These are phyloP conservation scores for Dendrobium chrysotoxum DNA, from an alignment of 106 monocot species.

Conservation along the genomic window DNA sequence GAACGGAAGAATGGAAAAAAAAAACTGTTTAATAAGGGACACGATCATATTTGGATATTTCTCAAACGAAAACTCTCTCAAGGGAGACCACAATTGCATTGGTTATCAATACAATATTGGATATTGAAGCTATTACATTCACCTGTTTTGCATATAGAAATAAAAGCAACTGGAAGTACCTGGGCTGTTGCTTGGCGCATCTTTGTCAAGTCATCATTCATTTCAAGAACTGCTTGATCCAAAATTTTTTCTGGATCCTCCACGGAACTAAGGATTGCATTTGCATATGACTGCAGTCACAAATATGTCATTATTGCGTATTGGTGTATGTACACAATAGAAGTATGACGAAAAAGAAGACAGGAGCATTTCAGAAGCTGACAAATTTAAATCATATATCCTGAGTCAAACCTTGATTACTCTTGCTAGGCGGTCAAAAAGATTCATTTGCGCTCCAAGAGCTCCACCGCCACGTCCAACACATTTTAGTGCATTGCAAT, in stretches of 20 bases:
- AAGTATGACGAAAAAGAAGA: neutral
- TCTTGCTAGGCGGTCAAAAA: constrained; percentile 81
- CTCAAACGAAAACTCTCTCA: neutral
- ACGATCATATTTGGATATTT: neutral
- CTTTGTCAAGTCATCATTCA: constrained; percentile 96
- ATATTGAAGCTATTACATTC: neutral
- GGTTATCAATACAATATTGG: neutral
- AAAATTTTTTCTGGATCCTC: constrained; percentile 97
- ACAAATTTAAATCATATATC: neutral
- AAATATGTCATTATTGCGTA: constrained; percentile 11
- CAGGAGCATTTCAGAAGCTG: neutral
- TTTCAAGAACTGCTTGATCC: constrained; percentile 95
- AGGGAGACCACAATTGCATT: neutral
- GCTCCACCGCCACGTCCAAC: constrained; percentile 35
- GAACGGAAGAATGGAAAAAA: neutral
- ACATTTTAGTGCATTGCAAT: constrained; percentile 34
- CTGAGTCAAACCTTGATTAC: constrained; percentile 63
- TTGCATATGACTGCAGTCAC: constrained; percentile 80
- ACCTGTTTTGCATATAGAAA: neutral
- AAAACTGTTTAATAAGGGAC: neutral
- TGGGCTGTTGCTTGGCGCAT: constrained; percentile 98
- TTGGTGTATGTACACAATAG: neutral
- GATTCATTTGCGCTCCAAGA: constrained; percentile 67
- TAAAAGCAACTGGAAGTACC: constrained; percentile 26
- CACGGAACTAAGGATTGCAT: constrained; percentile 77